phyloP scores from a whole-genome alignment of 768 basidiomycete species.

The Suillus decipiens region DNA sequence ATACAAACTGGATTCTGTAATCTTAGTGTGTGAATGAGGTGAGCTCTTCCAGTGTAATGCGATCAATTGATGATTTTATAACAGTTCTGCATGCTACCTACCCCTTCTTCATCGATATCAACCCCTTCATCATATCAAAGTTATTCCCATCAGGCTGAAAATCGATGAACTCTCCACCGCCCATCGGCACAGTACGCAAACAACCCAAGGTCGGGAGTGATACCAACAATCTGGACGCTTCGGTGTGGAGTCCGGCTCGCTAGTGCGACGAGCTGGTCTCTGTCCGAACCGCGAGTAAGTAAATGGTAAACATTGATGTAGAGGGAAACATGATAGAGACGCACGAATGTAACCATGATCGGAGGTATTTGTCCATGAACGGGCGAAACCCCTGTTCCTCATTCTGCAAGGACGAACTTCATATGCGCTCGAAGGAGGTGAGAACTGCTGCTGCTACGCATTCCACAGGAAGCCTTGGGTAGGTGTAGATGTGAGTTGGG shows the following conservation, averaged over 20 bases:
- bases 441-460: conserved; percentile 69
- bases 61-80: too few relatives aligned
- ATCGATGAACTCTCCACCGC: conserved; percentile 62
- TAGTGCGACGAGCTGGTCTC: conserved; percentile 81
- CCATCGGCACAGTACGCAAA: conserved; percentile 70
- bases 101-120: too few relatives aligned
- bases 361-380: conserved; percentile 78
- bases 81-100: too few relatives aligned
- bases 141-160: conserved; percentile 98
- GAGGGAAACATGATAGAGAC: conserved; percentile 36
- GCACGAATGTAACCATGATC: conserved; percentile 90
- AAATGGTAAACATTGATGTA: background rate
- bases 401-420: conserved; percentile 54
- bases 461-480: conserved; percentile 60
- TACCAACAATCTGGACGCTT: conserved; percentile 75
- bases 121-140: conserved; percentile 90
- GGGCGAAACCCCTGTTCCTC: conserved; percentile 69
- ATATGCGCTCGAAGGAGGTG: conserved; percentile 75
- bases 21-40: background rate
- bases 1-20: too few relatives aligned
- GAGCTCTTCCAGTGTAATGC: too few relatives aligned
- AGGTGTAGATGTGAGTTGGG: conserved; percentile 45
- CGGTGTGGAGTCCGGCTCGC: conserved; percentile 72
- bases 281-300: conserved; percentile 35
- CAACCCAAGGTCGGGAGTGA: conserved; percentile 87